Evolutionary conservation across 345 rosid genomes (phyloP), one percentile per base, ranked within the genome.

Genomic region (Populus deltoides): DNA sequence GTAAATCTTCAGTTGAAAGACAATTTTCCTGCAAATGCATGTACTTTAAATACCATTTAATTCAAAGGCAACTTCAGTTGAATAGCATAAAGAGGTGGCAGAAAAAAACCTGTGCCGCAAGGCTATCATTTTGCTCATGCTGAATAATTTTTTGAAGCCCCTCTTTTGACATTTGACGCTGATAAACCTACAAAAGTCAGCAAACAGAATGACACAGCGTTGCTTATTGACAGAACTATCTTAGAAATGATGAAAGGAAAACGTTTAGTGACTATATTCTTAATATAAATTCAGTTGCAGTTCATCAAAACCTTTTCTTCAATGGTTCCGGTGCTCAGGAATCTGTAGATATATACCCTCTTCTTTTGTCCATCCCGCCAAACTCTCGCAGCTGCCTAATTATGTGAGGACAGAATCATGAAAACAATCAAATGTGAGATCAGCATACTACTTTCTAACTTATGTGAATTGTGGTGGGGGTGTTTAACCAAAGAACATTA

Each of bases 341-440:
- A 96, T 80, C 99, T 89, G 87, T 96, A 96, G 63, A 96, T 92
- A 81, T 85, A 93, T 36, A 93, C 99, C 86, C 99, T 91, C 86
- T 93, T 96, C 90, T 96, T 93, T 85, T 96, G 99, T 72, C 99
- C 99, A 84, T 96, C 99, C 86, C 99, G 90, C 99, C 99, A 96
- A 35, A 96, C 91, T 89, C 99, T 93, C 72, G 99, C 99, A 33
- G 99, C 99, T 89, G 99, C 98, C 99, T 96, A 80, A 43, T 83
- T 78, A 45, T 43, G 38, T 59, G 22, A 10, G 61, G 73, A 78
- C 73, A 84, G 61, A 74, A 24, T 45, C 20, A 69, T 36, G 75
- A 22, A 74, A 81, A 78, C 49, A 71, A 49, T 77, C 65, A 85
- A 77, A 73, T 75, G 70, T 77, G 71, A 75, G 77, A 66, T 75